phyloP scores from a whole-genome alignment of 202 grass and related monocot species.

The Zizania palustris region DNA sequence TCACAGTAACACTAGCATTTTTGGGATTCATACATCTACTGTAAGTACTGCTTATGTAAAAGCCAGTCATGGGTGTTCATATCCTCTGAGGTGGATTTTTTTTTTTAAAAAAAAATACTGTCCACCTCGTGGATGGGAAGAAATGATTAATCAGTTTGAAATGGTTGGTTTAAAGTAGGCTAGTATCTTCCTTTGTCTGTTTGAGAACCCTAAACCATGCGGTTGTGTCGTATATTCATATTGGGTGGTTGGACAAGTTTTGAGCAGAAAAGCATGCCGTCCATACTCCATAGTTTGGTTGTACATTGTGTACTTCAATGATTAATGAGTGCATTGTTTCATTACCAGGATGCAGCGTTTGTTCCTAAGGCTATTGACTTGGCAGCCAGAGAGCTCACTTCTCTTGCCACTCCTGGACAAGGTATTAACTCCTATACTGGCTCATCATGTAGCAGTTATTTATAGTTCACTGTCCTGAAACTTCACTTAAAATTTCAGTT shows the following conservation, averaged over 20 bases:
- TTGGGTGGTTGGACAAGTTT: conserved; percentile 16
- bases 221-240: background rate
- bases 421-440: conserved; percentile 41
- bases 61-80: no score
- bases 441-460: conserved; percentile 35
- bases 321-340: conserved; percentile 9
- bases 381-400: conserved; percentile 73
- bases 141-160: background rate
- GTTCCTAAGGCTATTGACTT: conserved; percentile 85
- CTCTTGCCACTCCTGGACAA: conserved; percentile 86
- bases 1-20: conserved; percentile 90
- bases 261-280: conserved; percentile 4
- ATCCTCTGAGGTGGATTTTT: background rate
- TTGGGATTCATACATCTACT: conserved; percentile 89
- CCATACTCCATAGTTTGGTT: conserved; percentile 9
- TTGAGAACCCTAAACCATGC: conserved; percentile 9
- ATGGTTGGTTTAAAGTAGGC: background rate
- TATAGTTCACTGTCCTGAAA: conserved; percentile 34
- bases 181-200: conserved; percentile 16
- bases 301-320: conserved; percentile 14
- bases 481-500: conserved; percentile 52
- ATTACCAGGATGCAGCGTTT: conserved; percentile 70
- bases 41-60: conserved; percentile 49
- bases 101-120: background rate
- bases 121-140: conserved; percentile 1